Conservation (phyloP, 2,329 filamentous ascomycete genomes). For the Fusarium setosum region DNA sequence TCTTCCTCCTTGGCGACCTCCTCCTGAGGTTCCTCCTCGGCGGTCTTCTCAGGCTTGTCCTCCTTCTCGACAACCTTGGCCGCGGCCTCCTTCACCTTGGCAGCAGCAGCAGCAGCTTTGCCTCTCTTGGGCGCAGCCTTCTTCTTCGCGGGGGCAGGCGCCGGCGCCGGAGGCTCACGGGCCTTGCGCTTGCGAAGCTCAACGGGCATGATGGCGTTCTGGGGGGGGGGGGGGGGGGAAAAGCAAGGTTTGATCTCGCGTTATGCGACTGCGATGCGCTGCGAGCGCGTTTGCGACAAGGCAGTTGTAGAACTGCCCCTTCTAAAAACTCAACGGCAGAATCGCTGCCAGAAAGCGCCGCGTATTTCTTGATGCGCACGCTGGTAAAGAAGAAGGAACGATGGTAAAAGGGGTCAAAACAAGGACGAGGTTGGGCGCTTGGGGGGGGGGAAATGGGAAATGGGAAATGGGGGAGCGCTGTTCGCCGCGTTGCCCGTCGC, state of each 20-base stretch:
- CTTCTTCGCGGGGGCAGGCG: conserved; percentile 51
- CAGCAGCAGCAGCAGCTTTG: conserved; percentile 34
- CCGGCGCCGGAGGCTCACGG: conserved; percentile 53
- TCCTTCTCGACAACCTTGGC: conserved; percentile 46
- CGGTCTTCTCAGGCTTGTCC: conserved; percentile 10
- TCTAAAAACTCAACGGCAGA: conserved; percentile 16
- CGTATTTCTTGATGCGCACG: conserved; percentile 20
- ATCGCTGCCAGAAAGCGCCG: conserved; percentile 9
- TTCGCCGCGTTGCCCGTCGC: conserved; percentile 35
- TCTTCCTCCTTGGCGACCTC: too few relatives aligned
- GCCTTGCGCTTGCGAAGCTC: conserved; percentile 73
- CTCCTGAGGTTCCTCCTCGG: conserved; percentile 22
- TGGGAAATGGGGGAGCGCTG: conserved; percentile 11
- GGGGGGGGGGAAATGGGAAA: conserved; percentile 26
- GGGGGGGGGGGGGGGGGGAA: too few relatives aligned
- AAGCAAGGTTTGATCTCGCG: conserved; percentile 13
- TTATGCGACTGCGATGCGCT: conserved; percentile 30
- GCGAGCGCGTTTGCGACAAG: conserved; percentile 30
- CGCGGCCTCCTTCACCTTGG: conserved; percentile 29
- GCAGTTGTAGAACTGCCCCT: conserved; percentile 17
- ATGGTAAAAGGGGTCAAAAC: conserved; percentile 23
- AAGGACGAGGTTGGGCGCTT: conserved; percentile 41
- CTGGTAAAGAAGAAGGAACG: conserved; percentile 11
- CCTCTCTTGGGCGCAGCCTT: conserved; percentile 47
- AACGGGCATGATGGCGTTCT: conserved; percentile 60